phyloP scores from a whole-genome alignment of 176 grass and related monocot species.

The Musa itinerans region DNA sequence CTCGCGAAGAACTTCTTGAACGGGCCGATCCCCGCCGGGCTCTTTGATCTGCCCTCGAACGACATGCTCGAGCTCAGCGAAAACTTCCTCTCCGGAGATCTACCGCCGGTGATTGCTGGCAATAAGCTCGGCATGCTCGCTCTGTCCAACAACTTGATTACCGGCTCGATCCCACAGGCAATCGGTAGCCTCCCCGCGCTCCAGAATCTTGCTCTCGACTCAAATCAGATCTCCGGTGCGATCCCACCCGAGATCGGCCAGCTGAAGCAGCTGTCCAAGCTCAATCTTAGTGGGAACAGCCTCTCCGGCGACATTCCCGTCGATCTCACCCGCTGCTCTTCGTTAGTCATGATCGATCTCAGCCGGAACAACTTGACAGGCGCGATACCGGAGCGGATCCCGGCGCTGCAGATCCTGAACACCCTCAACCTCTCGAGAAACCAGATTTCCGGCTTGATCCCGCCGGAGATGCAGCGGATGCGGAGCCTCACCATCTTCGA shows the following conservation, averaged over 20 bases:
- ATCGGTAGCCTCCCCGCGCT: conserved; percentile 59
- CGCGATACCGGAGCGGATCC: conserved; percentile 43
- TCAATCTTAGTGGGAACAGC: conserved; percentile 60
- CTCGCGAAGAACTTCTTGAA: conserved; percentile 56
- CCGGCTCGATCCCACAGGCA: conserved; percentile 38
- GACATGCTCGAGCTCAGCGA: conserved; percentile 72
- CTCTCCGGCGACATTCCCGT: conserved; percentile 49
- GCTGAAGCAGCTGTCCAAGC: conserved; percentile 39
- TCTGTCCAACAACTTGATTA: conserved; percentile 15
- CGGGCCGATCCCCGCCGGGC: conserved; percentile 42
- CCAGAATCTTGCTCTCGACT: conserved; percentile 54
- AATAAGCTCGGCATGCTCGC: not conserved
- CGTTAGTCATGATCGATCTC: conserved; percentile 46
- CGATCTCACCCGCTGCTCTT: conserved; percentile 40
- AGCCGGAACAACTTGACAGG: conserved; percentile 68
- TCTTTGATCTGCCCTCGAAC: conserved; percentile 50
- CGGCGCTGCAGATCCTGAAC: conserved; percentile 49
- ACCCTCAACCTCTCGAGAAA: conserved; percentile 79
- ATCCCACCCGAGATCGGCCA: conserved; percentile 51
- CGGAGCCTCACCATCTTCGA: conserved; percentile 77
- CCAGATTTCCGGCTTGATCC: conserved; percentile 43
- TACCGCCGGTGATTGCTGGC: conserved; percentile 33
- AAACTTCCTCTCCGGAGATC: conserved; percentile 62
- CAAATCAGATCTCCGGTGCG: conserved; percentile 43
- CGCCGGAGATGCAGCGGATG: conserved; percentile 48